These are phyloP conservation scores for Emergomyces africanus DNA, from an alignment of 2,329 filamentous ascomycete species.

Conservation along the genomic window DNA sequence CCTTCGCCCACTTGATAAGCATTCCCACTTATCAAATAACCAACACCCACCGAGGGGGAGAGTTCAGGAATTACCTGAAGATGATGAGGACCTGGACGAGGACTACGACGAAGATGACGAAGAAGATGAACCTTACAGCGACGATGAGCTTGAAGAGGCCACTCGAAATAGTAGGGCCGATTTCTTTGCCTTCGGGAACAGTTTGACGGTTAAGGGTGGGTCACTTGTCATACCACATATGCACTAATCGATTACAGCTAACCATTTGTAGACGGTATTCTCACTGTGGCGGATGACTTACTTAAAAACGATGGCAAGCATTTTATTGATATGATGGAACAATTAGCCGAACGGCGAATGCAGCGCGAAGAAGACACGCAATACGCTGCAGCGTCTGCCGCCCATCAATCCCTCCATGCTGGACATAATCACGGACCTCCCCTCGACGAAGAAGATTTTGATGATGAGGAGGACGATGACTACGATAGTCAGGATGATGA, in stretches of 20 bases:
- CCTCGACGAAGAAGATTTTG: slow-evolving; percentile 60
- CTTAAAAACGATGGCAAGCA: slow-evolving; percentile 98
- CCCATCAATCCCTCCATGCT: slow-evolving; percentile 48
- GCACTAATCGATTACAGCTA: slow-evolving; percentile 7
- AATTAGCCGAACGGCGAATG: slow-evolving; percentile 94
- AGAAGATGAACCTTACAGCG: slow-evolving; percentile 55
- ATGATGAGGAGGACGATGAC: slow-evolving; percentile 63
- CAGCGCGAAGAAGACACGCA: slow-evolving; percentile 85
- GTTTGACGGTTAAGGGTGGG: slow-evolving; percentile 79
- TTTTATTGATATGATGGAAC: slow-evolving; percentile 99
- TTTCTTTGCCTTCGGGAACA: slow-evolving; percentile 96
- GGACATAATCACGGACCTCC: slow-evolving; percentile 62
- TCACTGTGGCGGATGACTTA: slow-evolving; percentile 96
- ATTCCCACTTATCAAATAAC: slow-evolving; percentile 38
- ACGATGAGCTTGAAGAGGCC: slow-evolving; percentile 50
- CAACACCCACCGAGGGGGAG: slow-evolving; percentile 63
- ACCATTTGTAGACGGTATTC: slow-evolving; percentile 60
- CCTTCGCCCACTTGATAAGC: slow-evolving; percentile 41
- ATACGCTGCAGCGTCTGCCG: slow-evolving; percentile 47
- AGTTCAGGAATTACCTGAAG: slow-evolving; percentile 48
- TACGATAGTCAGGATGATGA: slow-evolving; percentile 52
- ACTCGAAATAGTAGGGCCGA: slow-evolving; percentile 56
- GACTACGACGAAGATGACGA: slow-evolving; percentile 55
- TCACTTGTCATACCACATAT: not conserved
- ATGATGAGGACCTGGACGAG: slow-evolving; percentile 43